Evolutionary conservation across 495 filamentous ascomycete genomes (phyloP), one percentile per base, ranked within the genome.

Genomic region (Alectoria sarmentosa): DNA sequence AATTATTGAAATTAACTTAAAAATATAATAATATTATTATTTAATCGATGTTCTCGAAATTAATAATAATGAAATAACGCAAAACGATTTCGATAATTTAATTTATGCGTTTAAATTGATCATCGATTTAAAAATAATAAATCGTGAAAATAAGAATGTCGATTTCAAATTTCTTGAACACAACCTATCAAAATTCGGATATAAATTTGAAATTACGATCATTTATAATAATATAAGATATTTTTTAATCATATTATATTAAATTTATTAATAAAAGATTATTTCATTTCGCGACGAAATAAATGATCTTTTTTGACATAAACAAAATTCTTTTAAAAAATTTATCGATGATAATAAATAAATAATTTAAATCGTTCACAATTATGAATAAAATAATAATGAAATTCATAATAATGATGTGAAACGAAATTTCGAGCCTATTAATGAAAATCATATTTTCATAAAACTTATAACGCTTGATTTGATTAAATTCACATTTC

Each of bases 1-100:
- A 30, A 36, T 52, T 36, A 62, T 62, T 62, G 26, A 62, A 36
- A 30, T 19, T 37, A 36, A 1, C n/a, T 52, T 30, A 17, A 4
- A 46, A 52, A 52, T 46, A 65, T 49, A 65, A 23, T 32, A 59
- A 34, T 49, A 65, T 49, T 17, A 30, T 21, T 6, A 55, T 17
- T 3, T 55, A 63, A 7, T 49, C 14, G 21, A 34, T 4, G 1
- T 5, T 38, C 3, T 41, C 14, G 2, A 21, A 17, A 38, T n/a
- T 21, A 37, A 19, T 38, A n/a, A 23, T 58, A 37, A n/a, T 37
- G 38, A n/a, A 58, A 14, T n/a, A 32, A 8, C 13, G 19, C 11
- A 63, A 15, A 19, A 48, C 19, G 38, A 38, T n/a, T 17, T 48
- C 37, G 5, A 61, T 41, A 23, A 48, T 48, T 32, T 58, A 32